Evolutionary conservation across 371 early-diverging fungal species (phyloP).

Genomic region (Choanephora cucurbitarum): DNA sequence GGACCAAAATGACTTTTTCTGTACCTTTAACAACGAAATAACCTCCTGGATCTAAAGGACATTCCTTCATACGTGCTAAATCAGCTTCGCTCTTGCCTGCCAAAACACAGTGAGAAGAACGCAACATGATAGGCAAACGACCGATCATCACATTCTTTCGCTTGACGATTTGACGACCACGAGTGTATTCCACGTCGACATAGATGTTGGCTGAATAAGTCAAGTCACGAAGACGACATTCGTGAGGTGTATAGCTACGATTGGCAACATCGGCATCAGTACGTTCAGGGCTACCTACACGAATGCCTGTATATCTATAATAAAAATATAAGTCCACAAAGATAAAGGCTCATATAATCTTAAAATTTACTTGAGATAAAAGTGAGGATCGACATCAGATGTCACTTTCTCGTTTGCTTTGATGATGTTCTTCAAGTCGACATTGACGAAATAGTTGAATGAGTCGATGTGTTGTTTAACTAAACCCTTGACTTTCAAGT

Average conservation of each 20-base stretch:
- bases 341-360: not conserved
- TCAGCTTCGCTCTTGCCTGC: conserved; percentile 79
- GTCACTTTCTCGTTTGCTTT: conserved; percentile 93
- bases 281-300: conserved; percentile 87
- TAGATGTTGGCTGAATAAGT: conserved; percentile 97
- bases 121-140: conserved; percentile 99
- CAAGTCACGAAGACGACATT: conserved; percentile 98
- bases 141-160: conserved; percentile 93
- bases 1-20: conserved; percentile 99
- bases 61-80: conserved; percentile 89
- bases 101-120: conserved; percentile 90
- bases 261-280: conserved; percentile 78
- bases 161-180: conserved; percentile 86
- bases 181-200: conserved; percentile 98
- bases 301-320: conserved; percentile 88
- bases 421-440: conserved; percentile 95
- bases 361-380: conserved; percentile 85
- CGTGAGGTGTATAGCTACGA: conserved; percentile 93
- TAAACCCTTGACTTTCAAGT: conserved; percentile 97
- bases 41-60: conserved; percentile 99
- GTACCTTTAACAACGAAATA: conserved; percentile 99
- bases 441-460: conserved; percentile 98
- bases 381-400: conserved; percentile 98
- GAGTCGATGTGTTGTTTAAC: conserved; percentile 99
- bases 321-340: not conserved